phyloP scores from a whole-genome alignment of 352 stramenopile genomes.

The Phytophthora pini region DNA sequence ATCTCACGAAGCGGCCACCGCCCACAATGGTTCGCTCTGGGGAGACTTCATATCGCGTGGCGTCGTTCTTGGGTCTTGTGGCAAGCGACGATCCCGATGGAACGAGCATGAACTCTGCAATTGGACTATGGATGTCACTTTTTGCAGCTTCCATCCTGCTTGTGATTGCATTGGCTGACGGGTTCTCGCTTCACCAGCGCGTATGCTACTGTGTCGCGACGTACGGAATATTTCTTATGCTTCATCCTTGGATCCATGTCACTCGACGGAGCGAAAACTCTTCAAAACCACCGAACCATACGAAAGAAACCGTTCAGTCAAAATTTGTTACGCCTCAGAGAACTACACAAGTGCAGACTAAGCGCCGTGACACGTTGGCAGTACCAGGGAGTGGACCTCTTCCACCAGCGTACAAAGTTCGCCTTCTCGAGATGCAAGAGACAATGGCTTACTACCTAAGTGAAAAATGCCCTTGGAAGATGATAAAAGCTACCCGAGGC shows the following conservation, averaged over 20 bases:
- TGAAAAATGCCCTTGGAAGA: constrained; percentile 48
- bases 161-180: constrained; percentile 49
- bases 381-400: constrained; percentile 13
- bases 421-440: constrained; percentile 33
- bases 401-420: constrained; percentile 30
- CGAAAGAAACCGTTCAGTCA: constrained; percentile 4
- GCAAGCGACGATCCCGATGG: constrained; percentile 17
- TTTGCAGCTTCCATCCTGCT: constrained; percentile 58
- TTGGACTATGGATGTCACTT: constrained; percentile 68
- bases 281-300: neutral
- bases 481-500: constrained; percentile 38
- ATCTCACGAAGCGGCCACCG: constrained; percentile 11
- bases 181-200: constrained; percentile 53
- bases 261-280: neutral
- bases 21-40: neutral
- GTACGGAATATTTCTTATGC: constrained; percentile 58
- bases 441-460: constrained; percentile 45
- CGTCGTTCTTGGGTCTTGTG: constrained; percentile 37
- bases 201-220: constrained; percentile 48
- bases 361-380: neutral
- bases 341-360: neutral
- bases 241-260: constrained; percentile 64
- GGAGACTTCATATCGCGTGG: constrained; percentile 27
- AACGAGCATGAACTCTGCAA: constrained; percentile 39
- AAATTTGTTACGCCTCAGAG: constrained; percentile 3